These are phyloP conservation scores for Harrya chromipes DNA, from an alignment of 768 basidiomycete species.

Conservation along the genomic window DNA sequence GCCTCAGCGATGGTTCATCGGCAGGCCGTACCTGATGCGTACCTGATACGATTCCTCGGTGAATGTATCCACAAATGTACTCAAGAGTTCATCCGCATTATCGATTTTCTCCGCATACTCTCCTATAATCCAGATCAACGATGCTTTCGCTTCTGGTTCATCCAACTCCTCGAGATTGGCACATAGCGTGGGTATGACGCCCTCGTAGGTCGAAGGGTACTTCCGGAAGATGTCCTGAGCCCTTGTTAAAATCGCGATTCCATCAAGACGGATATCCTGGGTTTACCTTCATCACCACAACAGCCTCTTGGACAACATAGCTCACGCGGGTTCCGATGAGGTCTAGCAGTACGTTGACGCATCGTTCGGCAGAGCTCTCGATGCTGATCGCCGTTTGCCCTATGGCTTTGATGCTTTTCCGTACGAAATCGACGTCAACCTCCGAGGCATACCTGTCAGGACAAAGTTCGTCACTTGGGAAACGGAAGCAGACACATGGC, in stretches of 20 bases:
- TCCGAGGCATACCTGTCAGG: constrained; percentile 83
- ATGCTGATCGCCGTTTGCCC: constrained; percentile 97
- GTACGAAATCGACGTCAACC: constrained; percentile 97
- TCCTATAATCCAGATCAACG: constrained; percentile 98
- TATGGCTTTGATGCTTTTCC: constrained; percentile 91
- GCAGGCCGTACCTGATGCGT: background rate
- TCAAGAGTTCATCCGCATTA: constrained; percentile 90
- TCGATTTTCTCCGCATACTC: constrained; percentile 98
- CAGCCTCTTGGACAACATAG: constrained; percentile 97
- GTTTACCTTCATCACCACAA: constrained; percentile 95
- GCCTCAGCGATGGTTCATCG: background rate
- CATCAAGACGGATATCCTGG: constrained; percentile 4
- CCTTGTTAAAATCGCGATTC: background rate
- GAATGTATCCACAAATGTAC: constrained; percentile 89
- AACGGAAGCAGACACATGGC: background rate
- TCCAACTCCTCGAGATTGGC: constrained; percentile 95
- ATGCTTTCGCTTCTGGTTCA: constrained; percentile 97
- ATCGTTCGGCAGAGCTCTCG: constrained; percentile 87
- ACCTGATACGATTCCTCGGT: constrained; percentile 92
- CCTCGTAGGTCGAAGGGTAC: constrained; percentile 95
- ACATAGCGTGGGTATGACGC: constrained; percentile 92
- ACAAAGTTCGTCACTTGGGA: constrained; percentile 2
- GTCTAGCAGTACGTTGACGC: constrained; percentile 91
- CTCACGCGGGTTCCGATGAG: constrained; percentile 91
- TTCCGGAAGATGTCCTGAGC: constrained; percentile 94